Evolutionary conservation across 2,329 filamentous ascomycete species (phyloP).

Genomic region (Neobulgaria alba): DNA sequence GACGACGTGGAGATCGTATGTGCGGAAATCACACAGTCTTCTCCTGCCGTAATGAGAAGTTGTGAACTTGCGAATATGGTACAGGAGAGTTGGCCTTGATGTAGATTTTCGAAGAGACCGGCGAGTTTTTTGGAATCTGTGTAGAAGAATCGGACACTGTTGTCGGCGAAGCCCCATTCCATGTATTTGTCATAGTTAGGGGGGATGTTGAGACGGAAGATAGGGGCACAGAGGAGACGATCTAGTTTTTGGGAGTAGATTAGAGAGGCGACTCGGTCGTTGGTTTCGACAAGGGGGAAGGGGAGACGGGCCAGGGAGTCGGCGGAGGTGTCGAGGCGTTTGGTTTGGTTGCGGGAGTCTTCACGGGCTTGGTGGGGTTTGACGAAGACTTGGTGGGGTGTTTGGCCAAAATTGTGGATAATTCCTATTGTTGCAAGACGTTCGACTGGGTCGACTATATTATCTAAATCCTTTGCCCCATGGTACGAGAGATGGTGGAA

Average conservation of each 20-base stretch:
- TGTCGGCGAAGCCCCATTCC: conserved; percentile 94
- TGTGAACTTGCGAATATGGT: conserved; percentile 81
- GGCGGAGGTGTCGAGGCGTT: conserved; percentile 68
- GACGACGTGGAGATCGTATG: conserved; percentile 60
- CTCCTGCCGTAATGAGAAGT: conserved; percentile 83
- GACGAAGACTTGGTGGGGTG: conserved; percentile 87
- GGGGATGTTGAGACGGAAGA: conserved; percentile 79
- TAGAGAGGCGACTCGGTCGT: conserved; percentile 73
- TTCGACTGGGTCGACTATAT: conserved; percentile 81
- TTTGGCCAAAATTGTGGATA: conserved; percentile 98
- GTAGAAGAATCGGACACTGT: conserved; percentile 83
- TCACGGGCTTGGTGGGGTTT: conserved; percentile 73
- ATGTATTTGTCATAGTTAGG: conserved; percentile 83
- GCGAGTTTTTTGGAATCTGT: conserved; percentile 75
- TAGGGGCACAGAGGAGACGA: conserved; percentile 71
- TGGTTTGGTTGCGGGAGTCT: conserved; percentile 52
- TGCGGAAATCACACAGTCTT: conserved; percentile 84
- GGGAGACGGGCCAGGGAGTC: conserved; percentile 70
- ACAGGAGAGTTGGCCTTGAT: conserved; percentile 80
- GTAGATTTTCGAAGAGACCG: conserved; percentile 87
- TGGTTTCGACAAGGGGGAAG: conserved; percentile 61
- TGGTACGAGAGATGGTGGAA: conserved; percentile 95
- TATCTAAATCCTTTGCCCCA: conserved; percentile 85
- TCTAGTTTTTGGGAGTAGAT: conserved; percentile 73
- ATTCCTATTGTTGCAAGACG: conserved; percentile 84